These are phyloP conservation scores for Populus hybrid DNA, from an alignment of 441 rosid genomes.

Conservation along the genomic window DNA sequence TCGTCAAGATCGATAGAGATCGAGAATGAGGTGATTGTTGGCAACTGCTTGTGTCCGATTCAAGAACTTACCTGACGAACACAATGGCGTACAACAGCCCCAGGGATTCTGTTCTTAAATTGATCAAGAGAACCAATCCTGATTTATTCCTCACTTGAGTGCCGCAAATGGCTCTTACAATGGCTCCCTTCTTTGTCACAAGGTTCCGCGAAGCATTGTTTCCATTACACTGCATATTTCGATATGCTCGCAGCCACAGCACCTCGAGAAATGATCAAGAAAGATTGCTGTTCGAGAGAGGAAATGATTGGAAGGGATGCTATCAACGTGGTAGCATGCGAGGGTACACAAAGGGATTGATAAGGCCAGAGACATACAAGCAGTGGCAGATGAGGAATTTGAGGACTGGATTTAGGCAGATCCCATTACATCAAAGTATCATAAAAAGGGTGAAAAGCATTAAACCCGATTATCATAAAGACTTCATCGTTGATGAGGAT, in stretches of 20 bases:
- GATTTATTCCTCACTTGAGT: no score
- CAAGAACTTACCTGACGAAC: no score
- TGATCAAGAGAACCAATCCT: no score
- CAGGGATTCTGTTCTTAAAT: no score
- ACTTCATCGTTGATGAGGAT: slow-evolving; percentile 61
- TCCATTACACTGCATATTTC: slow-evolving; percentile 56
- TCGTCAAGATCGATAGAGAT: no score
- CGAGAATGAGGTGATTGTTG: no score
- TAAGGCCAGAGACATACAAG: slow-evolving; percentile 78
- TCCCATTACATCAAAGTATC: slow-evolving; percentile 36
- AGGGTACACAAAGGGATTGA: slow-evolving; percentile 61
- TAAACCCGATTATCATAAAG: slow-evolving; percentile 56
- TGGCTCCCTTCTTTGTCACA: slow-evolving; percentile 65
- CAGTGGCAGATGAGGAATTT: slow-evolving; percentile 65
- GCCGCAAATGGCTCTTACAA: no score
- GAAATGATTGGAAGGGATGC: slow-evolving; percentile 63
- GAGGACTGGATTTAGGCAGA: slow-evolving; percentile 66
- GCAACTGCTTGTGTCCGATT: no score
- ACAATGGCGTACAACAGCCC: no score
- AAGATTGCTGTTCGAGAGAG: slow-evolving; percentile 55
- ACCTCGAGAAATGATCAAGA: slow-evolving; percentile 40
- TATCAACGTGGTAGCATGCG: slow-evolving; percentile 61
- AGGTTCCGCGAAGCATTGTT: slow-evolving; percentile 74
- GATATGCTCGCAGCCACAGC: slow-evolving; percentile 60
- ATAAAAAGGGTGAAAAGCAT: slow-evolving; percentile 32